These are phyloP conservation scores for Fulvia fulva DNA, from an alignment of 2,329 filamentous ascomycete species.

Conservation along the genomic window DNA sequence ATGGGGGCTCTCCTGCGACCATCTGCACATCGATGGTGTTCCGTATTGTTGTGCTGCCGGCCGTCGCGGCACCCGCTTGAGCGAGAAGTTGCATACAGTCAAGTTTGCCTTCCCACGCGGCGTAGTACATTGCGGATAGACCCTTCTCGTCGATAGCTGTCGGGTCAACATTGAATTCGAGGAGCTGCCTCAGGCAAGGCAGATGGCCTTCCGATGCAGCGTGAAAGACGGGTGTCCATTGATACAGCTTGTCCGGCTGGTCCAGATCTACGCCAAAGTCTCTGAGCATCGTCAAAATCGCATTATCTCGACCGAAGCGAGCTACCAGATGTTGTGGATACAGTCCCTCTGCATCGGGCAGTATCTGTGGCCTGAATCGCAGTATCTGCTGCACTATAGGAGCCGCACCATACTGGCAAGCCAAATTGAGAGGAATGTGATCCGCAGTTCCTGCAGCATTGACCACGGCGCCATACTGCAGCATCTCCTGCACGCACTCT, in stretches of 20 bases:
- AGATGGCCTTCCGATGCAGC: slow-evolving; percentile 95
- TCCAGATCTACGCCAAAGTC: slow-evolving; percentile 85
- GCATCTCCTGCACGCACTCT: slow-evolving; percentile 72
- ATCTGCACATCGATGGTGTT: slow-evolving; percentile 31
- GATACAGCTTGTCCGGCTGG: slow-evolving; percentile 91
- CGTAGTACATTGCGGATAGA: slow-evolving; percentile 94
- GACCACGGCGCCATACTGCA: slow-evolving; percentile 75
- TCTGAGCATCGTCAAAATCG: slow-evolving; percentile 74
- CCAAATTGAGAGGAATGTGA: slow-evolving; percentile 89
- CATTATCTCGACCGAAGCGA: slow-evolving; percentile 75
- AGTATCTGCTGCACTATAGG: slow-evolving; percentile 81
- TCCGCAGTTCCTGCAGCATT: slow-evolving; percentile 83
- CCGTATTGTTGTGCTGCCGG: slow-evolving; percentile 1
- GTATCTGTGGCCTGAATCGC: slow-evolving; percentile 71
- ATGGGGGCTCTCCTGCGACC: slow-evolving; percentile 32
- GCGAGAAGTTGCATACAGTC: slow-evolving; percentile 89
- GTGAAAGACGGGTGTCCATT: slow-evolving; percentile 95
- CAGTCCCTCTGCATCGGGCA: slow-evolving; percentile 93
- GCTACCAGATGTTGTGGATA: slow-evolving; percentile 97
- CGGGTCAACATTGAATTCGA: slow-evolving; percentile 73
- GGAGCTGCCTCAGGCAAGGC: slow-evolving; percentile 74
- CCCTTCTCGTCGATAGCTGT: slow-evolving; percentile 87
- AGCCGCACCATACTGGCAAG: slow-evolving; percentile 87
- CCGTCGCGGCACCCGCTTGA: slow-evolving; percentile 37
- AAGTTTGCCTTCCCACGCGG: slow-evolving; percentile 93